These are phyloP conservation scores for Stachybotrys elegans DNA, from an alignment of 2,329 filamentous ascomycete species.

Conservation along the genomic window DNA sequence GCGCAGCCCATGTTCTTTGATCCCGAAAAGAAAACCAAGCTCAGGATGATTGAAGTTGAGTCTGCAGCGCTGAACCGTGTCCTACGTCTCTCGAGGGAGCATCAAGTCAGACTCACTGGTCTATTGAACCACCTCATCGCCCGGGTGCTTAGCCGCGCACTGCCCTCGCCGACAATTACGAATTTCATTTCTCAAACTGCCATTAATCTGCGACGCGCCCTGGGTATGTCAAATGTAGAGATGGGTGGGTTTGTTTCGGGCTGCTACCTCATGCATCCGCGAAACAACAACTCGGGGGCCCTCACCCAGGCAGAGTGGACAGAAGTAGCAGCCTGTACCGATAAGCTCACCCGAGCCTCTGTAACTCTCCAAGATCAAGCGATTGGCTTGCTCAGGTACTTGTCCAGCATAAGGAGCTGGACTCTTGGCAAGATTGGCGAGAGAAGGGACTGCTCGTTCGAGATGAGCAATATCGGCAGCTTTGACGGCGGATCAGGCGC, in stretches of 20 bases:
- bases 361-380: constrained; percentile 12
- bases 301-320: constrained; percentile 15
- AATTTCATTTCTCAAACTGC: constrained; percentile 18
- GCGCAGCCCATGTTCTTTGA: constrained; percentile 11
- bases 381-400: constrained; percentile 15
- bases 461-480: constrained; percentile 17
- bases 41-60: constrained; percentile 12
- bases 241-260: constrained; percentile 13
- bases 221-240: constrained; percentile 13
- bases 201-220: constrained; percentile 15
- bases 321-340: constrained; percentile 9
- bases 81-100: constrained; percentile 7
- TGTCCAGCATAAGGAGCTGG: constrained; percentile 16
- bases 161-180: constrained; percentile 12
- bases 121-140: constrained; percentile 14
- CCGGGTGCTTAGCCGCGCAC: constrained; percentile 13
- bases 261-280: constrained; percentile 9
- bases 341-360: constrained; percentile 9
- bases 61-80: constrained; percentile 7
- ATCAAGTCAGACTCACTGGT: constrained; percentile 16
- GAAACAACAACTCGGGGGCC: constrained; percentile 3
- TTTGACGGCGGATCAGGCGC: constrained; percentile 8
- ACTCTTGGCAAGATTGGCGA: constrained; percentile 14
- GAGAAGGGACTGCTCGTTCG: constrained; percentile 15
- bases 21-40: constrained; percentile 8